Evolutionary conservation across 2,329 filamentous ascomycete genomes (phyloP).

Genomic region (Ceratocystis variospora): DNA sequence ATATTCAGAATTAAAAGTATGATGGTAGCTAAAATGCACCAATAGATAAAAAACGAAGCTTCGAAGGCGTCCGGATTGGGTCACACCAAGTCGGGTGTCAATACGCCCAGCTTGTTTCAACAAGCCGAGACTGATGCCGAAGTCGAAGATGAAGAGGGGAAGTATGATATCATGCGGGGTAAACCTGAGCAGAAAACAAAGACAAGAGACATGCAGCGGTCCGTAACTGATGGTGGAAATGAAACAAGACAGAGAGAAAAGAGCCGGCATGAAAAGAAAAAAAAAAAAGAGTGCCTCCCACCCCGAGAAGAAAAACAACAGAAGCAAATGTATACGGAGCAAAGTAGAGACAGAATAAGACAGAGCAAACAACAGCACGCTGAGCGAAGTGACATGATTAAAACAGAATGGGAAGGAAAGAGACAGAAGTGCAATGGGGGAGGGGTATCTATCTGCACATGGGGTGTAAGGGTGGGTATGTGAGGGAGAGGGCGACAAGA

Average conservation of each 20-base stretch:
- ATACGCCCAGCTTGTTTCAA: neutral
- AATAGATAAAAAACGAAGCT: neutral
- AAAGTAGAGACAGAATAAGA: neutral
- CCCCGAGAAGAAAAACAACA: neutral
- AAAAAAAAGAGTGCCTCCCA: neutral
- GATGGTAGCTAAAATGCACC: neutral
- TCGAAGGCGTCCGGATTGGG: neutral
- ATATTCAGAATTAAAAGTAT: constrained; percentile 2
- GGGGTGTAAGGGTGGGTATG: neutral
- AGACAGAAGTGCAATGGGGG: neutral
- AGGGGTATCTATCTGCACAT: neutral
- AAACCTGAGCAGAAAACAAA: neutral
- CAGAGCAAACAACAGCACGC: neutral
- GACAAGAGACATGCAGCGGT: neutral
- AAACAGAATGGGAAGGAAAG: neutral
- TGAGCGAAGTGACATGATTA: neutral
- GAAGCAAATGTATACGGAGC: neutral
- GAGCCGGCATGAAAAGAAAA: neutral
- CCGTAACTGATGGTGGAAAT: neutral
- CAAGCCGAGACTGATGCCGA: neutral
- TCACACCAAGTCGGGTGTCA: neutral
- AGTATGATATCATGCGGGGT: neutral
- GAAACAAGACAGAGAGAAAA: neutral
- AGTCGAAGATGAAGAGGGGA: neutral
- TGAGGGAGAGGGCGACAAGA: neutral